phyloP scores from a whole-genome alignment of 352 stramenopile species.

The Pythium chondricola region DNA sequence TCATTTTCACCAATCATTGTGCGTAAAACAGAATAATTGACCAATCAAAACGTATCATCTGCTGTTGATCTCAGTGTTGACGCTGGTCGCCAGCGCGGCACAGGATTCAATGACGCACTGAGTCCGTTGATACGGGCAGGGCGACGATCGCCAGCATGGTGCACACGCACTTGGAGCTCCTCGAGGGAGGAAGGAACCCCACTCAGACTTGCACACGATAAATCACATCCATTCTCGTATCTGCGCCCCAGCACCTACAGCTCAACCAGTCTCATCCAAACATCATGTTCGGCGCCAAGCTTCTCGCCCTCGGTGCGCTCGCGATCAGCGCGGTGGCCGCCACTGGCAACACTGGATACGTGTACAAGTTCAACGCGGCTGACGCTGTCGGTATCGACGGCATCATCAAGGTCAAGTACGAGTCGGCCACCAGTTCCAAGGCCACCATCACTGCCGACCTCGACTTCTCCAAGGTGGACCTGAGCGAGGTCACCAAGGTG shows the following conservation, averaged over 20 bases:
- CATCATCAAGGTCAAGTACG: conserved; percentile 17
- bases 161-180: no score
- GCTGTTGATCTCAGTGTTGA: no score
- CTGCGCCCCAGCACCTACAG: conserved; percentile 9
- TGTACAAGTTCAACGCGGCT: conserved; percentile 15
- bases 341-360: conserved; percentile 4
- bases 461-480: conserved; percentile 15
- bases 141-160: no score
- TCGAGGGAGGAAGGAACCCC: no score
- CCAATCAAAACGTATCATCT: no score
- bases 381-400: conserved; percentile 13
- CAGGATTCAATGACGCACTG: no score
- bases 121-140: no score
- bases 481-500: conserved; percentile 16
- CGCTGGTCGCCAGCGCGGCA: no score
- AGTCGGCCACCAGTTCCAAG: conserved; percentile 1
- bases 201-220: no score
- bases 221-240: conserved; percentile 7
- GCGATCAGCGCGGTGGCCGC: conserved; percentile 1
- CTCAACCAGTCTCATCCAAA: background rate
- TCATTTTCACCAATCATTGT: no score
- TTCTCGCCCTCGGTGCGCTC: conserved; percentile 10
- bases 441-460: conserved; percentile 13
- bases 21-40: no score
- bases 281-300: conserved; percentile 12